phyloP scores from a whole-genome alignment of 139 green algal genomes.

The Yamagishiella unicocca region DNA sequence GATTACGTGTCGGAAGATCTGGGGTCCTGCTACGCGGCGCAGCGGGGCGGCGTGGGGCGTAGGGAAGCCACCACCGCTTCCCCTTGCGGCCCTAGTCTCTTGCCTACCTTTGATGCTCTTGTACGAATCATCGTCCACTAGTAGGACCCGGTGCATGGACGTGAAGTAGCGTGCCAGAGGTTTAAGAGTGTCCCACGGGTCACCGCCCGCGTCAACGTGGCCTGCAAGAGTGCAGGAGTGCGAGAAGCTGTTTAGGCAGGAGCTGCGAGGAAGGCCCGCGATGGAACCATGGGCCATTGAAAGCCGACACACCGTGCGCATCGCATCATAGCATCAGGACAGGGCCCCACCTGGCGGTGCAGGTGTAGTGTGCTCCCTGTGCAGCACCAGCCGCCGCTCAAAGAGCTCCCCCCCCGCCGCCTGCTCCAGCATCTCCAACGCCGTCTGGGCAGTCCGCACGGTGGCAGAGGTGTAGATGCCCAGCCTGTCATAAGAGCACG shows the following conservation, averaged over 20 bases:
- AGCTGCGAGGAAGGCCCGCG: no score
- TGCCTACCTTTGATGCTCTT: constrained; percentile 28
- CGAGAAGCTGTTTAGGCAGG: no score
- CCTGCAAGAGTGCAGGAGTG: no score
- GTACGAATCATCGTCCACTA: constrained; percentile 56
- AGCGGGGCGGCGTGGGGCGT: no score
- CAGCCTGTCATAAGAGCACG: no score
- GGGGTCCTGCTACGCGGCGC: no score
- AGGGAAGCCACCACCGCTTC: background rate
- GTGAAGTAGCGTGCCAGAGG: constrained; percentile 56
- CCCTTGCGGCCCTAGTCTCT: background rate
- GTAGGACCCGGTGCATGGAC: constrained; percentile 32
- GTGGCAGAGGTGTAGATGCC: constrained; percentile 59
- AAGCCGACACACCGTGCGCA: no score
- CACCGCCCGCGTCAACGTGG: constrained; percentile 38
- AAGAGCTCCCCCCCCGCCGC: constrained; percentile 50
- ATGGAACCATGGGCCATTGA: no score
- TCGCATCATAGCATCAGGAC: background rate
- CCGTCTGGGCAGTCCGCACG: constrained; percentile 38
- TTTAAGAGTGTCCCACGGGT: constrained; percentile 63
- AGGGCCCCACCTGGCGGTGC: constrained; percentile 12
- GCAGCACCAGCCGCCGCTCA: constrained; percentile 51
- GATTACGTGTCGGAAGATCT: no score
- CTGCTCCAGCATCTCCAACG: constrained; percentile 45
- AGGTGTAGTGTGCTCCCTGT: constrained; percentile 45